These are phyloP conservation scores for Mortierella sp. DNA, from an alignment of 371 early-diverging fungal species.

Conservation along the genomic window DNA sequence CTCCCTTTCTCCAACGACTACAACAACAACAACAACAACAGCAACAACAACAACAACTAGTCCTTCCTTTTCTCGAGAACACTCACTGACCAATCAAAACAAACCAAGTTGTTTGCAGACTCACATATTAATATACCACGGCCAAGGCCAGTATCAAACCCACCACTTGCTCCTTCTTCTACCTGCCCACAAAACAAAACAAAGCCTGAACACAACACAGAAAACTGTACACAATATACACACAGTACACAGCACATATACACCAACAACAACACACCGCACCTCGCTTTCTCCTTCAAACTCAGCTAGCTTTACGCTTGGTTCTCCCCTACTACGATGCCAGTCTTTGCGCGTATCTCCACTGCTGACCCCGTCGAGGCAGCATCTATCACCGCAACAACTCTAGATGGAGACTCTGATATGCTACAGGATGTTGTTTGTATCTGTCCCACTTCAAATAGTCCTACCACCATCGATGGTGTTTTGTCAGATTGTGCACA, in stretches of 20 bases:
- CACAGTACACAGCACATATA: background rate
- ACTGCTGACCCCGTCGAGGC: constrained; percentile 33
- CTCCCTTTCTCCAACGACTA: background rate
- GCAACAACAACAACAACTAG: background rate
- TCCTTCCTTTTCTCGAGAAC: background rate
- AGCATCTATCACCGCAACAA: constrained; percentile 14
- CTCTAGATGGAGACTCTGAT: background rate
- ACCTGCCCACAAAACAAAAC: too few relatives aligned
- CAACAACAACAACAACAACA: too few relatives aligned
- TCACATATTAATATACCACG: background rate
- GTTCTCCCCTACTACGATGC: constrained; percentile 7
- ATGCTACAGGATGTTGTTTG: constrained; percentile 1
- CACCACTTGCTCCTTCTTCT: too few relatives aligned
- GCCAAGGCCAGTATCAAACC: background rate
- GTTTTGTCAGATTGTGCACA: background rate
- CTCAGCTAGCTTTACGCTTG: background rate
- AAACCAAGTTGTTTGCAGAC: background rate
- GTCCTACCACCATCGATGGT: constrained; percentile 2
- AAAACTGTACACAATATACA: too few relatives aligned
- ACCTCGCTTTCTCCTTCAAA: background rate
- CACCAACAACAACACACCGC: too few relatives aligned
- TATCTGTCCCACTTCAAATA: constrained; percentile 17
- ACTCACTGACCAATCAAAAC: background rate
- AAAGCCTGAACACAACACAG: too few relatives aligned
- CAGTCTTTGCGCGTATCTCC: constrained; percentile 34